Evolutionary conservation across 257 asterid genomes (phyloP), one percentile per base, ranked within the genome.

Genomic region (Solanum clarkiae): DNA sequence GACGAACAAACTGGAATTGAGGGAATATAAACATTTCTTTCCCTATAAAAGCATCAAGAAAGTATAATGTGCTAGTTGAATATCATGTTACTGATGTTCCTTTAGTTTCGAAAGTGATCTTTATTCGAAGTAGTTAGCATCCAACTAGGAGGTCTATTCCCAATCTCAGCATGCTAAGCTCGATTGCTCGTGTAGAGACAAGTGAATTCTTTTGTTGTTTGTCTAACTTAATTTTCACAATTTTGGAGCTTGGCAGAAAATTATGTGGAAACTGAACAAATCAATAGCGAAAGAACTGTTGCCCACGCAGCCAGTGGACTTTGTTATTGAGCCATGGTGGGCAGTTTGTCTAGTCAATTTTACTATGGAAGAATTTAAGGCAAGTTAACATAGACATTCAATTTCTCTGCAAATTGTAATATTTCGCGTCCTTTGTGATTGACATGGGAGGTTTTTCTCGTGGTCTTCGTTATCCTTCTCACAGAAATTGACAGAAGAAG

Each of bases 191-290:
- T 69, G 24, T 69, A 16, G 77, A 10, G 77, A 69, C 3, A 49
- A 69, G 51, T 69, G 79, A 69, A 69, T 68, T 69, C 16, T 40
- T 69, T 69, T 69, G 26, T 18, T 69, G 79, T 40, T 69, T 85
- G 82, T 82, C 90, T 92, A 83, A 86, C 87, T 86, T 87, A 84
- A 77, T 79, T 22, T 87, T 85, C 85, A 83, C 85, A 59, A 87
- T 84, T 74, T 88, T 92, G 94, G 94, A 91, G 86, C 90, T 87
- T 90, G 89, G 87, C 97, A 97, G 98, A 97, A 97, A 93, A 93
- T 97, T 68, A 97, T 97, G 99, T 97, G 99, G 99, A 97, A 97
- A 94, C 92, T 97, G 86, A 97, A 97, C 91, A 97, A 97, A 92
- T 95, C 98, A 85, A 95, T 95, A 89, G 99, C 98, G 42, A 95